Conservation (phyloP, 257 asterid species). For the Solanum sejunctum region DNA sequence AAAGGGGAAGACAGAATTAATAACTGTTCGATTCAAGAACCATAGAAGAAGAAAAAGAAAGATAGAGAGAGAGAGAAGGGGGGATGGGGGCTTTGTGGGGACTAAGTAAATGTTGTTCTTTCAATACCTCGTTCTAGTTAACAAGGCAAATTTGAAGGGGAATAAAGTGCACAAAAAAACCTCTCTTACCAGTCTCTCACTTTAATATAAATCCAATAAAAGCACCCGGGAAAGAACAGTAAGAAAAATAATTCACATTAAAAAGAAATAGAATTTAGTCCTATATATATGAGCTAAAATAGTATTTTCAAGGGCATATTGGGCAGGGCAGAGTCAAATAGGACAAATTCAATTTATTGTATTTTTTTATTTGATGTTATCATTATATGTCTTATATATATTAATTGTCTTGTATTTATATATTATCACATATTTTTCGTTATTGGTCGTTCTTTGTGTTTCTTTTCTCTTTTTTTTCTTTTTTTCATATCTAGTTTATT, state of each 20-base stretch:
- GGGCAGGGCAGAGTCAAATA: too few relatives aligned
- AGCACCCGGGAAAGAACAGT: constrained; percentile 10
- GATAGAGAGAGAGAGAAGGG: background rate
- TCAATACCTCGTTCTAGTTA: constrained; percentile 42
- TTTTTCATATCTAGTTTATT: too few relatives aligned
- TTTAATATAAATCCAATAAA: constrained; percentile 12
- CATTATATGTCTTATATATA: too few relatives aligned
- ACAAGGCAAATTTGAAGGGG: constrained; percentile 61
- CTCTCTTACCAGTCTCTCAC: background rate
- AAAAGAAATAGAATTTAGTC: background rate
- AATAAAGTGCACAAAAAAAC: constrained; percentile 50
- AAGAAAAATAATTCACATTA: background rate
- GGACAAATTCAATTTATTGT: too few relatives aligned
- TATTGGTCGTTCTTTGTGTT: too few relatives aligned
- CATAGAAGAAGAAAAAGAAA: background rate
- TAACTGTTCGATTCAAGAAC: background rate
- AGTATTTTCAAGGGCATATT: background rate
- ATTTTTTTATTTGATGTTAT: too few relatives aligned
- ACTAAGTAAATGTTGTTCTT: constrained; percentile 1
- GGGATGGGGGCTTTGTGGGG: background rate
- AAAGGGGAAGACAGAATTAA: constrained; percentile 12
- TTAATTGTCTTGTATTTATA: too few relatives aligned
- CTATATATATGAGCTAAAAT: background rate
- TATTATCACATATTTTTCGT: too few relatives aligned
- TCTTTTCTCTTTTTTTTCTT: too few relatives aligned